Base-by-base conservation (phyloP, 805 yeast species). In the Torulaspora indica region DNA sequence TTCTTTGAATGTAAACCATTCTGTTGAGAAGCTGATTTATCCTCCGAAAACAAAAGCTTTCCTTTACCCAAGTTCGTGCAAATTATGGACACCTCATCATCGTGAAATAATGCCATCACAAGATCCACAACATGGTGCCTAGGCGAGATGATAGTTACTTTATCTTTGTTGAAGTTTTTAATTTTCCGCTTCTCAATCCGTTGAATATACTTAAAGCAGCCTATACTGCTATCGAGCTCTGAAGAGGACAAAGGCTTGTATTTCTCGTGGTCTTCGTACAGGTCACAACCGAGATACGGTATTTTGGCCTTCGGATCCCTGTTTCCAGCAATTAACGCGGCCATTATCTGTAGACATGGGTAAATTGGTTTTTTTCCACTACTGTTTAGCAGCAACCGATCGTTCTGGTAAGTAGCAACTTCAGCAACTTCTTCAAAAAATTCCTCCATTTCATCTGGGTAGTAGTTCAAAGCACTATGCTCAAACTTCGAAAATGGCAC, bases 101-200 rank as follows among this genome's bases (percentile, higher is more conserved):
- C 40, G 22, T 51, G 42, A 47, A 56, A 63, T 1, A 58, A 42
- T 3, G 49, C 40, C 64, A 61, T 59, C 4, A 54, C 47, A 2
- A 63, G 23, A 12, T 61, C 57, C 9, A 56, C 58, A 13, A 63
- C 45, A 38, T 59, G 58, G 42, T 63, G 68, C 39, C 68, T 52
- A 3, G 64, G 55, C 5, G 66, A 53, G 1, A 63, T 43, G 22
- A 62, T 45, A 2, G 55, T 50, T 23, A 49, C 42, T n/a, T 52
- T 48, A 10, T 42, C 42, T 14, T 42, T 43, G 4, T 35, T 17
- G 10, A 35, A 46, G 35, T 40, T 44, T 8, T 29, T 8, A 9
- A 14, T 13, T 15, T 44, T 29, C n/a, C 31, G 31, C 6, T 18
- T 23, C 20, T 46, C 46, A 46, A 46, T 47, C 8, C 38, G 22